Percentiles rank a stretch among this genome's conserved stretches.
Conservation (phyloP, 169 alveolate genomes). For the Babesia divergens region DNA sequence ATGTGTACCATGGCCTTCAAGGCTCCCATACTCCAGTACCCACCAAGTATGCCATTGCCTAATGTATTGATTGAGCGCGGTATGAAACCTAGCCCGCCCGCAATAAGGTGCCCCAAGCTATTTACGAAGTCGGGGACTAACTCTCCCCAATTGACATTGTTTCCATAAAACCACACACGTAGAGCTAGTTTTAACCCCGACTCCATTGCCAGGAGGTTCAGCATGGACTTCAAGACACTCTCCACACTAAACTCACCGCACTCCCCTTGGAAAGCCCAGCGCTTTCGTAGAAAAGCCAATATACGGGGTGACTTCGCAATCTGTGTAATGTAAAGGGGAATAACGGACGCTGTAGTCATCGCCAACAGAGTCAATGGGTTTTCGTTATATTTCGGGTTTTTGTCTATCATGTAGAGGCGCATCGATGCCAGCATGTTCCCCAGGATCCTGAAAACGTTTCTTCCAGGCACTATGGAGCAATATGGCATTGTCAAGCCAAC, state of each 20-base stretch:
- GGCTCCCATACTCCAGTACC: conserved; percentile 15
- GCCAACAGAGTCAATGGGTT: not conserved
- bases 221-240: not conserved
- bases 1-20: not conserved
- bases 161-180: conserved; percentile 14
- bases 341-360: not conserved
- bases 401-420: conserved; percentile 18
- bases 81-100: not conserved
- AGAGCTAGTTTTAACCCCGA: conserved; percentile 2
- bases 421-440: conserved; percentile 27
- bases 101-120: not conserved
- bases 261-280: conserved; percentile 69
- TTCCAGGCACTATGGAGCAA: conserved; percentile 17
- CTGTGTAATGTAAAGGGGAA: conserved; percentile 1
- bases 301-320: conserved; percentile 1
- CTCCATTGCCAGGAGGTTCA: conserved; percentile 8
- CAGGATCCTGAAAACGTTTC: conserved; percentile 1
- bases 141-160: not conserved
- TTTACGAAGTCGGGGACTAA: not conserved
- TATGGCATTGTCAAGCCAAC: not conserved
- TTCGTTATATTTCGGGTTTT: not conserved
- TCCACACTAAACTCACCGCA: conserved; percentile 17
- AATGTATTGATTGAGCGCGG: conserved; percentile 1
- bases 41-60: conserved; percentile 10
- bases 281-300: conserved; percentile 7